Base-by-base conservation (phyloP, 2,329 filamentous ascomycete genomes). In the Botrytis galanthina region DNA sequence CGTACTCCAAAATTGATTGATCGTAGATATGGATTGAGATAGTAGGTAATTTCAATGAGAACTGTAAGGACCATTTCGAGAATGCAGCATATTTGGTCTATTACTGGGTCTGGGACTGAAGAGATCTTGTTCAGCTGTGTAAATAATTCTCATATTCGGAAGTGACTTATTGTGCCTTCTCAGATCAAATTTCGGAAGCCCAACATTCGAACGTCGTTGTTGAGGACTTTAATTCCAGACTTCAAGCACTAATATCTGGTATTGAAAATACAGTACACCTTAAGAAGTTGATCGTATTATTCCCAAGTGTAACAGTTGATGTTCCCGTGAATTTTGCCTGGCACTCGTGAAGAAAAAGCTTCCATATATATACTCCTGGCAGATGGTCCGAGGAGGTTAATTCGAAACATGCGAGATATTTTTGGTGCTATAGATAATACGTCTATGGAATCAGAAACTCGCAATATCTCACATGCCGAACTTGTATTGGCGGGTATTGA, bases 1-100 rank as follows among this genome's bases (percentile, higher is more conserved):
- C 14, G n/a, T 54, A 29, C 3, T 29, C 0, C 51, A n/a, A 54
- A 54, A 29, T 54, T 29, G n/a, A 29, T 54, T 1, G 5, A 9
- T 29, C 14, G n/a, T 18, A 16, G 1, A n/a, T 0, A 7, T 0
- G 48, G 26, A 6, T 1, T 8, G 48, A 1, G 16, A 29, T 16
- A 16, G 5, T 16, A 18, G 14, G 6, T 18, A 1, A 18, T 16
- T 29, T 4, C 0, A 29, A 8, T 29, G 26, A n/a, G n/a, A n/a
- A n/a, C n/a, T n/a, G n/a, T n/a, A n/a, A n/a, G n/a, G n/a, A n/a
- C n/a, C n/a, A n/a, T n/a, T n/a, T n/a, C n/a, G n/a, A n/a, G n/a
- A n/a, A n/a, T n/a, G n/a, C n/a, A n/a, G n/a, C n/a, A n/a, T n/a
- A n/a, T 5, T 54, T 14, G 14, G 5, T 1, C 9, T 9, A 9